Base-by-base conservation (phyloP, 2,329 filamentous ascomycete species). In the Ceratocystis lukuohia region DNA sequence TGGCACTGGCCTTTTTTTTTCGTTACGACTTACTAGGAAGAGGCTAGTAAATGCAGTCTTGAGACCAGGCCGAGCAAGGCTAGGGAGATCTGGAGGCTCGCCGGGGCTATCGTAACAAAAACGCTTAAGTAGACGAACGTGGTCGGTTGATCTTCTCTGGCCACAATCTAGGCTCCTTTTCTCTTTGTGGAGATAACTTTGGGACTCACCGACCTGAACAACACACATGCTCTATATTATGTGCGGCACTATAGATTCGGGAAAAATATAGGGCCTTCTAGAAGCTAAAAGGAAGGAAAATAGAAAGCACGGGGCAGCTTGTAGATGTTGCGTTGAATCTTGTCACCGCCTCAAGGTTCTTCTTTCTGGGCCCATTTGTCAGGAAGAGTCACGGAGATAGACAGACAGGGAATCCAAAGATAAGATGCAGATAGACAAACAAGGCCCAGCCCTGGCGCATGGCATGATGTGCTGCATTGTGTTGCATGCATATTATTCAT, bases 211-310 rank as follows among this genome's bases (percentile, higher is more conserved):
- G 50, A 57, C 15, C 22, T n/a, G 17, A 50, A 50, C 15, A 22
- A 57, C 22, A 28, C 53, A 57, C 2, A 57, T 12, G n/a, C 46
- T n/a, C 22, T 57, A 57, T 30, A 30, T 3, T 22, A 17, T 2
- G 37, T 33, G 22, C 53, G 25, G 10, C 10, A 2, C 28, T 57
- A 57, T 57, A 57, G 22, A 22, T 28, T 17, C 22, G 15, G 25
- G 25, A 17, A 56, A 30, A 50, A 12, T 30, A 30, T 28, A 57
- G 25, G 53, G 25, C 53, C 53, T 57, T 57, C 53, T 17, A 57
- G 53, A 57, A 57, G 53, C 53, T 3, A 28, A 57, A 56, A 63
- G 50, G 50, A 41, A 12, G 63, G 69, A 69, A 68, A 69, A 64
- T 25, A 68, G 1, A 56, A 30, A 12, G 53, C 53, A 57, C 53